A percentile compares a stretch with the other conserved stretches of the same genome.
phyloP scores from a whole-genome alignment of 2,329 filamentous ascomycete species.

The Bipolaris bicolor region DNA sequence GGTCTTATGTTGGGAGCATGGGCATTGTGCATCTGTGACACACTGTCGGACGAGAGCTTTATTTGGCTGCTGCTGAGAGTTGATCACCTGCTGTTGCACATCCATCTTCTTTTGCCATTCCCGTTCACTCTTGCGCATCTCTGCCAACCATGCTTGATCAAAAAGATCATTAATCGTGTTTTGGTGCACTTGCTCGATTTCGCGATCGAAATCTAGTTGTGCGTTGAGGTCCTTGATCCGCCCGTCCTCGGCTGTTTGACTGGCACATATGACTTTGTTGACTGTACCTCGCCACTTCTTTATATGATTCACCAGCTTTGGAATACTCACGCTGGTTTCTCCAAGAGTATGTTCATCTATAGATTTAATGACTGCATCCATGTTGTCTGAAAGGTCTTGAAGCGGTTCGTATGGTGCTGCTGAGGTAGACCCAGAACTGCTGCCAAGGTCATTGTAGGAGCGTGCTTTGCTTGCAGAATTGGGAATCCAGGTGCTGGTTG shows the following conservation, averaged over 20 bases:
- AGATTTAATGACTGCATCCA: not conserved
- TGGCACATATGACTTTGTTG: not conserved
- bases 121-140: slow-evolving; percentile 3
- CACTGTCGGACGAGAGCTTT: not conserved
- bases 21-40: not conserved
- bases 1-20: not conserved
- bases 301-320: not conserved
- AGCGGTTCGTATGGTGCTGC: slow-evolving; percentile 1
- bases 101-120: slow-evolving; percentile 3
- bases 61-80: not conserved
- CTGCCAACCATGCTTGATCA: not conserved
- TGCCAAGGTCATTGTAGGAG: slow-evolving; percentile 5
- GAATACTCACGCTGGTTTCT: not conserved
- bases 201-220: slow-evolving; percentile 8
- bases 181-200: not conserved
- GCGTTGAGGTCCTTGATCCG: slow-evolving; percentile 1
- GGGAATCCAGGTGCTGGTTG: not conserved
- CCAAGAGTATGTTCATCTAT: not conserved
- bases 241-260: slow-evolving; percentile 2
- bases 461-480: not conserved
- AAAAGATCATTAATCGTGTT: not conserved
- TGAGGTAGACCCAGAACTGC: not conserved
- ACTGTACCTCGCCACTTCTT: slow-evolving; percentile 1
- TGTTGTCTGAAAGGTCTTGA: not conserved
- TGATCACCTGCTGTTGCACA: slow-evolving; percentile 1